phyloP scores from a whole-genome alignment of 2,329 filamentous ascomycete genomes.

The Pochonia chlamydosporia region DNA sequence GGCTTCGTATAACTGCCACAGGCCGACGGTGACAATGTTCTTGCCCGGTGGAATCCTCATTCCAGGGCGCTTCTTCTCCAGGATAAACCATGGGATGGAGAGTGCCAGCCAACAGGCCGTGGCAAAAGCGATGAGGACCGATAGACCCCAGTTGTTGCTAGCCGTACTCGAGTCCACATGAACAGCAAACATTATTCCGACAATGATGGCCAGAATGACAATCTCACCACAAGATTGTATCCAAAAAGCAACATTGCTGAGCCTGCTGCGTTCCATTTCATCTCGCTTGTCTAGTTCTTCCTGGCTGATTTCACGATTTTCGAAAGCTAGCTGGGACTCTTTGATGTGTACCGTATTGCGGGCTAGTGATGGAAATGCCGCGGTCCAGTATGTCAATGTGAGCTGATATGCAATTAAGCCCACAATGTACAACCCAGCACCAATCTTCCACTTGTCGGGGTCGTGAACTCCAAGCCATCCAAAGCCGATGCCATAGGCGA shows the following conservation, averaged over 20 bases:
- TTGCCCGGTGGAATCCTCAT: conserved; percentile 30
- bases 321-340: conserved; percentile 24
- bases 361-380: conserved; percentile 41
- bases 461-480: conserved; percentile 62
- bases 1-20: conserved; percentile 57
- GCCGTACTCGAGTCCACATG: conserved; percentile 51
- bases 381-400: conserved; percentile 63
- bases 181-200: conserved; percentile 57
- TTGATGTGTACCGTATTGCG: conserved; percentile 28
- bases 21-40: conserved; percentile 51
- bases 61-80: conserved; percentile 59
- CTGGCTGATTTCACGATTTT: conserved; percentile 42
- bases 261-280: conserved; percentile 56
- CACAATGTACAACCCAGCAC: conserved; percentile 58
- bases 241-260: conserved; percentile 60
- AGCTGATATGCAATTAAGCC: conserved; percentile 62
- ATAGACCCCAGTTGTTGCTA: conserved; percentile 62
- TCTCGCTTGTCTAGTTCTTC: conserved; percentile 57
- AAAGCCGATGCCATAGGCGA: conserved; percentile 60
- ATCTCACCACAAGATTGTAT: conserved; percentile 58
- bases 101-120: conserved; percentile 59
- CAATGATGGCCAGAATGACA: conserved; percentile 56
- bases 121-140: conserved; percentile 59
- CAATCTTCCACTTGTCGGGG: conserved; percentile 52
- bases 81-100: conserved; percentile 60